Evolutionary conservation across 768 basidiomycete genomes (phyloP), one percentile per base, ranked within the genome.

Genomic region (Mycena sanguinolenta): DNA sequence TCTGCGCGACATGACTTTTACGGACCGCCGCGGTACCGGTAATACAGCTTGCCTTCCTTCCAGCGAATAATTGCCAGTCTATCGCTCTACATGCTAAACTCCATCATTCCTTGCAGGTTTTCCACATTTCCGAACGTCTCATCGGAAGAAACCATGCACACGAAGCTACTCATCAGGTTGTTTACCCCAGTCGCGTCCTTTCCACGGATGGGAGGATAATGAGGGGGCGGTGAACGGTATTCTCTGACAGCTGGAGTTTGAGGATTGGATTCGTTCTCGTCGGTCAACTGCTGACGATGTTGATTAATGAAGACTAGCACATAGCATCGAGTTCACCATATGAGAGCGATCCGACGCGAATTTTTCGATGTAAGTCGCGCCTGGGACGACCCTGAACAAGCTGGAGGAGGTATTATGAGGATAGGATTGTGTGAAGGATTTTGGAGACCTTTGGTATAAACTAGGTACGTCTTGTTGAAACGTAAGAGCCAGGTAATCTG

Each of bases 321-420:
- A 34, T 28, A 70, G 63, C 69, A 42, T 59, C 55, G 49, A 55
- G 73, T 83, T 76, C 72, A 91, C 91, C 92, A 94, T 93, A 78
- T 93, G 92, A 63, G 91, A 91, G 75, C 92, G 83, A 77, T 94
- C 91, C 23, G 92, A 93, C 13, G 91, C 90, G 80, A 94, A 93
- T 74, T 87, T 75, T 70, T 87, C 80, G 50, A 92, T 77, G 75
- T 84, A 92, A 16, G 78, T 77, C 36, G 78, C 68, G 21, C 85
- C 88, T 66, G 87, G 84, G 67, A 94, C 79, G 36, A 92, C 84
- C 76, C 92, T 85, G 78, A 93, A 92, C 54, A 84, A 73, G 77
- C 92, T 93, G 75, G n/a, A 38, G 44, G 44, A 9, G 60, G 30
- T 34, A 10, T 65, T 25, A n/a, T 23, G 6, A 58, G 52, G 23